A percentile compares a stretch with the other conserved stretches of the same genome.
Conservation (phyloP, 208 protist species). For the Acanthamoeba triangularis region DNA sequence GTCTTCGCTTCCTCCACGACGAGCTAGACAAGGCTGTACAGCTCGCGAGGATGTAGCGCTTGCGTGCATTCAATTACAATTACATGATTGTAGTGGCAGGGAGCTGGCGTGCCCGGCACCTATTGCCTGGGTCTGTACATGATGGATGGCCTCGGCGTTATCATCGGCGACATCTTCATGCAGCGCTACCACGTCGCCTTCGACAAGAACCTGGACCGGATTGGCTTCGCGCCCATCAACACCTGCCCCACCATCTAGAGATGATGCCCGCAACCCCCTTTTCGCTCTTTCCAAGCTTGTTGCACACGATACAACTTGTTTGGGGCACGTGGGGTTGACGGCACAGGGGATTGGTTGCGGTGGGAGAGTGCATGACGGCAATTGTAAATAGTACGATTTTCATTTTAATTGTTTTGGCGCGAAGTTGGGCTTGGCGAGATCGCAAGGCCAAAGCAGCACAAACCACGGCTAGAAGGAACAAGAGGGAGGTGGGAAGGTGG, state of each 20-base stretch:
- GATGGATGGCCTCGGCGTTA: background rate
- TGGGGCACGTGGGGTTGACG: no score
- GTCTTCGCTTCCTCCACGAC: background rate
- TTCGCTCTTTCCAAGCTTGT: background rate
- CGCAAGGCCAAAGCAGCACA: no score
- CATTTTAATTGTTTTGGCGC: background rate
- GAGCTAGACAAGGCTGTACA: background rate
- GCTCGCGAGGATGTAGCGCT: background rate
- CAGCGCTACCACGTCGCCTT: slow-evolving; percentile 43
- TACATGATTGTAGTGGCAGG: background rate
- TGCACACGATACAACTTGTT: no score
- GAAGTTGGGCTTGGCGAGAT: background rate
- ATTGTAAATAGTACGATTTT: background rate
- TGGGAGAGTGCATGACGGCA: no score
- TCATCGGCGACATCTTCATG: slow-evolving; percentile 63
- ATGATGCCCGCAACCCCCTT: background rate
- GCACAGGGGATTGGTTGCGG: no score
- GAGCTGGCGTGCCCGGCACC: background rate
- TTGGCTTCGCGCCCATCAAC: slow-evolving; percentile 13
- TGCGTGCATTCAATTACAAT: no score
- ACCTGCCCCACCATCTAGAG: background rate
- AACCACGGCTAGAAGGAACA: no score
- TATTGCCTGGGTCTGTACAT: background rate
- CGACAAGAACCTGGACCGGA: slow-evolving; percentile 28
- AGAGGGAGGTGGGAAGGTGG: background rate